These are phyloP conservation scores for Suhomyces bokatorum DNA, from an alignment of 1,139 yeast species.

Conservation along the genomic window DNA sequence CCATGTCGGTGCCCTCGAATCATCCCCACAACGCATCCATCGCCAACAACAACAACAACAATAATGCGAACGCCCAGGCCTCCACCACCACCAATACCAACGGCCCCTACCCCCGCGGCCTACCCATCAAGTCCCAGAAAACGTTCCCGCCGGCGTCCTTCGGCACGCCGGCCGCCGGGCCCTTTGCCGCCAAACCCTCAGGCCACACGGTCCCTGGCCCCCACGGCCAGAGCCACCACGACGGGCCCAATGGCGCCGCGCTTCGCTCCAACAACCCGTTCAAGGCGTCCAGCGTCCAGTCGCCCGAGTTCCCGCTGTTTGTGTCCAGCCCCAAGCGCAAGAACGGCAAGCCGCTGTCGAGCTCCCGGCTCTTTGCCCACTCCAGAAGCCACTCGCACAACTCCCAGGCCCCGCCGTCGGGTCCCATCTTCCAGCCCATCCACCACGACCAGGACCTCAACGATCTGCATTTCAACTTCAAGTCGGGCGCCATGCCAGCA, in stretches of 20 bases:
- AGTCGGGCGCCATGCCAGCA: background rate
- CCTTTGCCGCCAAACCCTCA: background rate
- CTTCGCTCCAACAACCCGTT: constrained; percentile 2
- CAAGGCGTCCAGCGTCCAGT: background rate
- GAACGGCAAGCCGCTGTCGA: background rate
- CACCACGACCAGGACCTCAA: constrained; percentile 16
- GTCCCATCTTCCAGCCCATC: constrained; percentile 18
- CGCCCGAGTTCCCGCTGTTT: constrained; percentile 9
- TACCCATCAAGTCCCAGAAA: too few species aligned
- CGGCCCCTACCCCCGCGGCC: background rate
- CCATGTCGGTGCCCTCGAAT: constrained; percentile 7
- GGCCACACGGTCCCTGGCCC: background rate
- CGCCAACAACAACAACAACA: constrained; percentile 3
- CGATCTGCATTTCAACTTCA: constrained; percentile 11
- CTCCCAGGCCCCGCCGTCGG: constrained; percentile 17
- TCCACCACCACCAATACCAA: background rate
- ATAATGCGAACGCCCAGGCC: background rate
- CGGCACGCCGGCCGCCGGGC: background rate
- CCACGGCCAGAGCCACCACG: background rate
- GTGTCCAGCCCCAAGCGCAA: constrained; percentile 12
- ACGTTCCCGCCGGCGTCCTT: too few species aligned
- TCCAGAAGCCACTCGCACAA: constrained; percentile 19
- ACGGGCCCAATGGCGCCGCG: background rate
- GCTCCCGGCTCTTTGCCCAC: constrained; percentile 13
- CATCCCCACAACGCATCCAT: constrained; percentile 1